These are phyloP conservation scores for Termitomyces sp. DNA, from an alignment of 768 basidiomycete species.

Conservation along the genomic window DNA sequence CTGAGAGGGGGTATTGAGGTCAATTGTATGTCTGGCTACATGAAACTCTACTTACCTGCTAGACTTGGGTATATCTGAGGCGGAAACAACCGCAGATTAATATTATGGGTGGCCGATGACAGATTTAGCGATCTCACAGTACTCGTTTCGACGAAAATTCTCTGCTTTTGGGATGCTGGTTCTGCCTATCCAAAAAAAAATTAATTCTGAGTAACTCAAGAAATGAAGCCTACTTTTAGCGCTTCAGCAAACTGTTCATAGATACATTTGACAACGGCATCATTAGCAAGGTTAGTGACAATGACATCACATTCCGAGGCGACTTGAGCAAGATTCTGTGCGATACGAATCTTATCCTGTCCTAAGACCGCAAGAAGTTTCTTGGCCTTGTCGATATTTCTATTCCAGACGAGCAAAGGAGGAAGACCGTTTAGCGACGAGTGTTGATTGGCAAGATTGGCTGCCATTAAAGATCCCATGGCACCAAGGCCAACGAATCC, in stretches of 20 bases:
- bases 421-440: constrained; percentile 26
- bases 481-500: constrained; percentile 50
- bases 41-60: constrained; percentile 27
- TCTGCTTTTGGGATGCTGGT: constrained; percentile 39
- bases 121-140: constrained; percentile 39
- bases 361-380: constrained; percentile 53
- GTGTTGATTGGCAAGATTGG: constrained; percentile 63
- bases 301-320: constrained; percentile 67
- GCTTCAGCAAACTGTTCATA: constrained; percentile 57
- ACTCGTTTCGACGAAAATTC: constrained; percentile 82
- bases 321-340: constrained; percentile 50
- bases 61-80: constrained; percentile 49
- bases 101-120: background rate
- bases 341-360: constrained; percentile 45
- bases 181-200: constrained; percentile 24
- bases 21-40: background rate
- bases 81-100: constrained; percentile 3
- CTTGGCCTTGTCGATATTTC: constrained; percentile 56
- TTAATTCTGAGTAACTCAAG: background rate
- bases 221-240: constrained; percentile 38
- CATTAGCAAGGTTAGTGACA: constrained; percentile 67
- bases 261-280: constrained; percentile 59
- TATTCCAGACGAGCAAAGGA: constrained; percentile 73
- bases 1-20: constrained; percentile 22
- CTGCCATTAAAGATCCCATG: constrained; percentile 75